A percentile compares a stretch with the other conserved stretches of the same genome.
Evolutionary conservation across 805 yeast species (phyloP).

Genomic region (Saturnispora kantuleensis): DNA sequence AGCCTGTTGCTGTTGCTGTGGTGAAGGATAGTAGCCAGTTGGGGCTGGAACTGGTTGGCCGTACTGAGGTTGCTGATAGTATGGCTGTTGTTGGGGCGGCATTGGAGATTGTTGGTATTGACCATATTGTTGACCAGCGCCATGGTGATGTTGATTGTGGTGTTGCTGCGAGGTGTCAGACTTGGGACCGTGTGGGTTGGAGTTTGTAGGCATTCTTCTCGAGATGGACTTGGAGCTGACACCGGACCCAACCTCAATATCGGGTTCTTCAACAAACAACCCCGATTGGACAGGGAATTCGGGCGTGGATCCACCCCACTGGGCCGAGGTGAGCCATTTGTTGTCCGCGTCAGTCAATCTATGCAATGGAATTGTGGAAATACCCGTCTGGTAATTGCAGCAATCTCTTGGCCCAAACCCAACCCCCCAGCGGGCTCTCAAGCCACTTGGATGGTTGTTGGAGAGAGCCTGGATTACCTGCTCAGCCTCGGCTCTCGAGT

Average conservation of each 20-base stretch:
- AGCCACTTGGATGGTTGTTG: constrained; percentile 47
- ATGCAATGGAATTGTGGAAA: constrained; percentile 75
- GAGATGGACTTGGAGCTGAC: constrained; percentile 87
- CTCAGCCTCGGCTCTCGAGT: constrained; percentile 87
- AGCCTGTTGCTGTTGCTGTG: constrained; percentile 4
- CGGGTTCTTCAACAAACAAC: constrained; percentile 89
- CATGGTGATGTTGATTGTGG: constrained; percentile 1
- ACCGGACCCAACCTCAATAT: constrained; percentile 92
- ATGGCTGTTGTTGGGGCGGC: constrained; percentile 10
- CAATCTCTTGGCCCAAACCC: constrained; percentile 99
- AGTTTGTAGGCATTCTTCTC: constrained; percentile 85
- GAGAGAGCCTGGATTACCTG: constrained; percentile 62
- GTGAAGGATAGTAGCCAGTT: constrained; percentile 3
- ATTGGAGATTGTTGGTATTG: constrained; percentile 13
- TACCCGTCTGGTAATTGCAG: constrained; percentile 88
- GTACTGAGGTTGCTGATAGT: constrained; percentile 6
- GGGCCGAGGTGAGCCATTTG: constrained; percentile 81
- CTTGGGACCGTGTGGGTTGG: constrained; percentile 76
- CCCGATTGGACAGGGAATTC: constrained; percentile 75
- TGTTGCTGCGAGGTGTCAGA: constrained; percentile 34
- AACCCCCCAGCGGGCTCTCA: constrained; percentile 97
- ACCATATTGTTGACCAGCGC: not conserved
- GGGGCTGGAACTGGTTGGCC: constrained; percentile 6
- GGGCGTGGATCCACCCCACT: constrained; percentile 90
- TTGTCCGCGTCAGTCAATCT: constrained; percentile 91